Evolutionary conservation across 257 asterid species (phyloP).

Genomic region (Scutellaria baicalensis): DNA sequence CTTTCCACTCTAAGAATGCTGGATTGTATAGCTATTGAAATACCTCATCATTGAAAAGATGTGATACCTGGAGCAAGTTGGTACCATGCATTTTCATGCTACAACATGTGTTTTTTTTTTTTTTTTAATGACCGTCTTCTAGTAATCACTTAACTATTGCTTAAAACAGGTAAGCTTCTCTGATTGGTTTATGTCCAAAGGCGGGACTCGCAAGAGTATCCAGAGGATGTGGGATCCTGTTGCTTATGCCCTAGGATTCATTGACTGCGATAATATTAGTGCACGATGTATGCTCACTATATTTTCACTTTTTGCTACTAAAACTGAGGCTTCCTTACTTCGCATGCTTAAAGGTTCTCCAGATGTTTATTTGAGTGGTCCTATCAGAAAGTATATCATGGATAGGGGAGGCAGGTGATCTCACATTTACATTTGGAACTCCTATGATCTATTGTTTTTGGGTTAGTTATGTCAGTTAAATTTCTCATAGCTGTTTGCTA

Average conservation of each 20-base stretch:
- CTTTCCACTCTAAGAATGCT: background rate
- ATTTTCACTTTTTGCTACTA: conserved; percentile 91
- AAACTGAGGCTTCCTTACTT: conserved; percentile 95
- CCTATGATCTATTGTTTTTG: background rate
- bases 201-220: conserved; percentile 89
- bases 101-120: background rate
- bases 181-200: conserved; percentile 94
- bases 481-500: conserved; percentile 11
- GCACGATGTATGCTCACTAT: conserved; percentile 99
- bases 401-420: conserved; percentile 88
- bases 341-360: conserved; percentile 99
- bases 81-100: background rate
- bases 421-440: conserved; percentile 11
- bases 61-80: conserved; percentile 4
- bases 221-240: conserved; percentile 99
- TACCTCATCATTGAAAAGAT: background rate
- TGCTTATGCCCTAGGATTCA: conserved; percentile 98
- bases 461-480: conserved; percentile 3
- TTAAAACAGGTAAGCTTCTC: conserved; percentile 85
- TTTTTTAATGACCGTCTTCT: conserved; percentile 10
- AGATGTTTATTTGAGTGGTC: conserved; percentile 93
- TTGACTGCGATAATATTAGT: conserved; percentile 93
- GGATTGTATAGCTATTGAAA: background rate
- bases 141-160: conserved; percentile 3
- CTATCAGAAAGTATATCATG: conserved; percentile 70